phyloP scores from a whole-genome alignment of 2,329 filamentous ascomycete genomes.

The Nigrospora sphaerica region DNA sequence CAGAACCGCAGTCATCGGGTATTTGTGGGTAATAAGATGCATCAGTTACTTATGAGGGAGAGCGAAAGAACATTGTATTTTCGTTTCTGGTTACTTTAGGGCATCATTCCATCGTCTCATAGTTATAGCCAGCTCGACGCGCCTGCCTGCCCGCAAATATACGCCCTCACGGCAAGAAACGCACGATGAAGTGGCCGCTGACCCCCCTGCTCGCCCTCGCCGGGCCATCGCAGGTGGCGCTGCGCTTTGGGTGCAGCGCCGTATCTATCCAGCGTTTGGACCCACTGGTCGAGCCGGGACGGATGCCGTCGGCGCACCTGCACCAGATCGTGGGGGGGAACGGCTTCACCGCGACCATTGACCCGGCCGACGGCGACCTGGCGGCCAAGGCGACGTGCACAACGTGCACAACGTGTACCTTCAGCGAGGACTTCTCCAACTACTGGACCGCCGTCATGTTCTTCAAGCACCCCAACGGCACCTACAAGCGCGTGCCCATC shows the following conservation, averaged over 20 bases:
- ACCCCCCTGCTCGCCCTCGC: slow-evolving; percentile 12
- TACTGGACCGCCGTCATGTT: slow-evolving; percentile 23
- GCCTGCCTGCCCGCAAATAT: no score
- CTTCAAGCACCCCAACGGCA: slow-evolving; percentile 21
- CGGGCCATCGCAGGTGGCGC: slow-evolving; percentile 19
- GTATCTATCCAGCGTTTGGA: slow-evolving; percentile 21
- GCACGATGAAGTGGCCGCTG: slow-evolving; percentile 19
- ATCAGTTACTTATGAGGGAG: no score
- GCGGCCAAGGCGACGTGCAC: slow-evolving; percentile 18
- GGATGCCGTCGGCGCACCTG: slow-evolving; percentile 17
- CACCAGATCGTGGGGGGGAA: slow-evolving; percentile 24
- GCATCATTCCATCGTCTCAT: no score
- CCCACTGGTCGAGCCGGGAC: slow-evolving; percentile 21
- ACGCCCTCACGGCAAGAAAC: not conserved
- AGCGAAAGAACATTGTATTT: no score
- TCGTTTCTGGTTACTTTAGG: no score
- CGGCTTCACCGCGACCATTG: slow-evolving; percentile 22
- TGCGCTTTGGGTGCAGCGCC: slow-evolving; percentile 21
- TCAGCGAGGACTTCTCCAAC: slow-evolving; percentile 21
- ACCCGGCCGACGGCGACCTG: slow-evolving; percentile 14
- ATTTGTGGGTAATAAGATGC: no score
- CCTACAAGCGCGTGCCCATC: slow-evolving; percentile 21
- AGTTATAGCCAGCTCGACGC: no score
- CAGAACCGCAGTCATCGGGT: no score
- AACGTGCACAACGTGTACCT: slow-evolving; percentile 21